Percentiles rank a stretch among this genome's conserved stretches.
phyloP scores from a whole-genome alignment of 2,329 filamentous ascomycete species.

The Tothia fuscella region DNA sequence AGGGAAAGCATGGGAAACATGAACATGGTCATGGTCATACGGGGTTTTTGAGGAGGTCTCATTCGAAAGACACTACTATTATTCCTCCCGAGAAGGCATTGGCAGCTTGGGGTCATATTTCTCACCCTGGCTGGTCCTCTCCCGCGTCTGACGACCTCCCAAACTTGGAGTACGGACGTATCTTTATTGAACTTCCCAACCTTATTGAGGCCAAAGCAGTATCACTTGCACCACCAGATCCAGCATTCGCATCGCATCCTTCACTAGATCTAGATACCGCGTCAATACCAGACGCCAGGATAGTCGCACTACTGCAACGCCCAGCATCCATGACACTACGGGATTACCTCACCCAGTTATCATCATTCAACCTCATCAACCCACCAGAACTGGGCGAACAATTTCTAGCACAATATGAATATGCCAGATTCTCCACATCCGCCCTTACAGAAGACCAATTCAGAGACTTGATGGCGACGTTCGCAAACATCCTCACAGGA shows the following conservation, averaged over 20 bases:
- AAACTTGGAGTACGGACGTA: constrained; percentile 69
- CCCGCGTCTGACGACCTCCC: constrained; percentile 63
- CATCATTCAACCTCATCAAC: constrained; percentile 51
- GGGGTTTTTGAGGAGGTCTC: constrained; percentile 5
- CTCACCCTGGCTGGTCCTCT: constrained; percentile 81
- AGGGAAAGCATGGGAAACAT: constrained; percentile 13
- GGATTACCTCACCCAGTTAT: constrained; percentile 64
- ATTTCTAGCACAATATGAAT: constrained; percentile 71
- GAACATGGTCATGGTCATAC: constrained; percentile 23
- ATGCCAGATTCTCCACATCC: constrained; percentile 65
- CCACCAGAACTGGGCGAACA: constrained; percentile 35
- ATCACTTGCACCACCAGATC: constrained; percentile 59
- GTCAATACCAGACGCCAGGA: constrained; percentile 48
- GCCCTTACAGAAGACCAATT: constrained; percentile 62
- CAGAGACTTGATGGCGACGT: constrained; percentile 67
- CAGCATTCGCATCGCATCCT: constrained; percentile 22
- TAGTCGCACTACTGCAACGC: constrained; percentile 60
- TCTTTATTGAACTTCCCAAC: constrained; percentile 74
- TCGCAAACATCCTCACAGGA: constrained; percentile 64
- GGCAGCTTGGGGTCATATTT: constrained; percentile 69
- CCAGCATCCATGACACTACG: constrained; percentile 61
- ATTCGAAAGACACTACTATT: constrained; percentile 19
- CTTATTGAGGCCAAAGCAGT: constrained; percentile 87
- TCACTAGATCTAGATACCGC: constrained; percentile 13
- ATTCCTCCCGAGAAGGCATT: constrained; percentile 18